Evolutionary conservation across 305 asterid species (phyloP), one percentile per base, ranked within the genome.

Genomic region (Fraxinus ornus): DNA sequence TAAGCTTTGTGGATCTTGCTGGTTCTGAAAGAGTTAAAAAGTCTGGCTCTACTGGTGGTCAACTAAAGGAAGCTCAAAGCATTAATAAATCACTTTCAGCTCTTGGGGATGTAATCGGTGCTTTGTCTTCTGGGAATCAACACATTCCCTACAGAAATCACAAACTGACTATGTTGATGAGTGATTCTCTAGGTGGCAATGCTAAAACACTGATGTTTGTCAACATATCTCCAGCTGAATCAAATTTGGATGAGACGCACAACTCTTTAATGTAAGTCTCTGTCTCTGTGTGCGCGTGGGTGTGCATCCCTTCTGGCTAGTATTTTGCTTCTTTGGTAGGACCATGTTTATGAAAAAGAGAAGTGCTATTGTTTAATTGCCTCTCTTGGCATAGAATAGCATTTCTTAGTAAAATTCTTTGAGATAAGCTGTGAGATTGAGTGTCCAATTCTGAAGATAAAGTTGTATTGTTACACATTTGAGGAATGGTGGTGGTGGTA

Each of bases 61-160:
- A 92, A 79, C 82, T 96, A 66, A 94, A 94, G 88, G 99, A 96
- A 90, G 98, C 98, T 66, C 98, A 96, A 83, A 96, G 98, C 89
- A 96, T 96, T 72, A 96, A 94, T 60, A 96, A 96, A 83, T 96
- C 99, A 41, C 98, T 96, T 37, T 96, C 99, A 37, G 99, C 99
- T 22, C 94, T 96, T 47, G 98, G 99, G 12, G 98, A 96, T 88
- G 99, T 96, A 33, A 96, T 96, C 28, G 91, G 97, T 72, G 98
- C 98, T 80, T 86, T 96, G 70, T 87, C 98, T 19, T 89, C 97
- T 5, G 91, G 94, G 78, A 89, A 84, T 84, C 97, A 93, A 80
- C 99, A 96, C 92, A 94, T 93, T 55, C 99, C 99, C 41, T 96
- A 96, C 89, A 87, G 99, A 83, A 94, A 96, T 87, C 98, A 96